Conservation (phyloP, 1,284 basidiomycete genomes). For the Ceratobasidium theobromae region DNA sequence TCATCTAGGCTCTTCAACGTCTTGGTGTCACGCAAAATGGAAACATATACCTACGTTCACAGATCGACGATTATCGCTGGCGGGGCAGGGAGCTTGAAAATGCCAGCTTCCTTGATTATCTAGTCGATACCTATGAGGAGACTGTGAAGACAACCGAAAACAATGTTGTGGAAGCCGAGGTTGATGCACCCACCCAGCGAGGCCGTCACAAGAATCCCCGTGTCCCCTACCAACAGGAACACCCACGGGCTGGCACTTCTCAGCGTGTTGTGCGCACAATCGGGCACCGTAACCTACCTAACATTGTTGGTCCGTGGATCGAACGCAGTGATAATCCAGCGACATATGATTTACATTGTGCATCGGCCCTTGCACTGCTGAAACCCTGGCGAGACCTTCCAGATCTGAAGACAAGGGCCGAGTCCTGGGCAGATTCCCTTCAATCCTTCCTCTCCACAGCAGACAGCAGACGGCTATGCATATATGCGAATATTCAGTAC, state of each 20-base stretch:
- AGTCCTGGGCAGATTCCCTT: conserved; percentile 11
- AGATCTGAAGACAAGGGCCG: neutral
- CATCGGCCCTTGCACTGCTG: conserved; percentile 5
- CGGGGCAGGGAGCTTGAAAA: neutral
- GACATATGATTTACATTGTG: neutral
- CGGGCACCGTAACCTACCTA: conserved; percentile 18
- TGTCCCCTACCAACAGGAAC: neutral
- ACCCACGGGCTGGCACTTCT: neutral
- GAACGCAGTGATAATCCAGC: conserved; percentile 1
- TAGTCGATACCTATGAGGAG: conserved; percentile 12
- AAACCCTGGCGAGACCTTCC: conserved; percentile 18
- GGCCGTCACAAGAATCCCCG: neutral
- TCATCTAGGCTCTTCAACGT: too few species aligned
- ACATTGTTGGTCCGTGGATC: conserved; percentile 19
- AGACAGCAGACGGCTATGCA: too few species aligned
- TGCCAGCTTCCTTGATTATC: conserved; percentile 1
- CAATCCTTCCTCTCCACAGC: neutral
- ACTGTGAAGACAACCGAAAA: too few species aligned
- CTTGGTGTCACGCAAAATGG: neutral
- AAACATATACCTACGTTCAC: neutral
- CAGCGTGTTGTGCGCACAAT: neutral
- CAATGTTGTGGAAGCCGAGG: too few species aligned
- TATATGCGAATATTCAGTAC: neutral
- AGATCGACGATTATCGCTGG: conserved; percentile 8
- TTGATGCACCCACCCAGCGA: neutral